Conservation (phyloP, 805 yeast species). For the Novakomyces olei region DNA sequence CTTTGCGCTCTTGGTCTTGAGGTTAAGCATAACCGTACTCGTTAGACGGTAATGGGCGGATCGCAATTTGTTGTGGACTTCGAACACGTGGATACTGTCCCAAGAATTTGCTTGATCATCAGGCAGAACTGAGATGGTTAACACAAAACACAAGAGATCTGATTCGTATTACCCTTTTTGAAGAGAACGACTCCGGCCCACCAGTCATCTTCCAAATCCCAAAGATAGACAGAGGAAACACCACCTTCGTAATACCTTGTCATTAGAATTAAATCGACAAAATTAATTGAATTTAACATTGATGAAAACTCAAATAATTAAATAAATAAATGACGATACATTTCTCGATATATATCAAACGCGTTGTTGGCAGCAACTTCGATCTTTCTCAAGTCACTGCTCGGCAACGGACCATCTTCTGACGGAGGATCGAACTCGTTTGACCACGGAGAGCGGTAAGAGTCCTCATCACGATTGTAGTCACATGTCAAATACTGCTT, state of each 20-base stretch:
- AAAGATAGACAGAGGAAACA: conserved; percentile 62
- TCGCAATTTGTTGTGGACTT: conserved; percentile 24
- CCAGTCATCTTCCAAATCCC: conserved; percentile 57
- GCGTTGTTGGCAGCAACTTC: conserved; percentile 74
- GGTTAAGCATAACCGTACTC: conserved; percentile 64
- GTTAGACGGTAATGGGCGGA: conserved; percentile 46
- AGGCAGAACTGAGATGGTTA: background rate
- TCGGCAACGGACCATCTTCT: conserved; percentile 57
- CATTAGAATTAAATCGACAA: background rate
- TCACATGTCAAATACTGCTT: conserved; percentile 70
- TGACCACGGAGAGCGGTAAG: conserved; percentile 78
- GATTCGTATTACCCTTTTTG: conserved; percentile 48
- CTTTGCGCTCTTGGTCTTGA: conserved; percentile 19
- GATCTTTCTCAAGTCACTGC: conserved; percentile 39
- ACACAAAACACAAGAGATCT: conserved; percentile 4
- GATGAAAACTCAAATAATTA: background rate
- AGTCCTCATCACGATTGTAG: conserved; percentile 86
- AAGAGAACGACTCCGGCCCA: conserved; percentile 84
- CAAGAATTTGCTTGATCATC: conserved; percentile 28
- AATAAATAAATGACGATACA: conserved; percentile 18
- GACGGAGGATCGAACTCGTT: conserved; percentile 37
- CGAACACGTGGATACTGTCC: conserved; percentile 90
- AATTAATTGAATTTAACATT: background rate
- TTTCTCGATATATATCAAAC: conserved; percentile 75
- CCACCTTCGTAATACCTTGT: conserved; percentile 83